phyloP scores from a whole-genome alignment of 768 basidiomycete species.

The Auricularia cornea region DNA sequence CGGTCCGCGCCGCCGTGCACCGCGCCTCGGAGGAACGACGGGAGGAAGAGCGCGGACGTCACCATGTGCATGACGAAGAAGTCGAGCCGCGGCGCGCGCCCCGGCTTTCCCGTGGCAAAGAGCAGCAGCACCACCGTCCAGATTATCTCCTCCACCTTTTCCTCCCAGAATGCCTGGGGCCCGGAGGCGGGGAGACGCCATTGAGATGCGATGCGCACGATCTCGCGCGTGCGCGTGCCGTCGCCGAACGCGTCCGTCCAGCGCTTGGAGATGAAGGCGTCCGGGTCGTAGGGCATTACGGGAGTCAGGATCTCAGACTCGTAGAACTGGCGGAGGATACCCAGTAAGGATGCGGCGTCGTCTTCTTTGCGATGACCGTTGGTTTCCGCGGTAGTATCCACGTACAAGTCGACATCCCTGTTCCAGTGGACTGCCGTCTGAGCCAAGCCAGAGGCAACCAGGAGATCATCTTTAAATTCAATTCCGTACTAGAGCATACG shows the following conservation, averaged over 20 bases:
- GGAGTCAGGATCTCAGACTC: slow-evolving; percentile 42
- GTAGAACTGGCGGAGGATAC: slow-evolving; percentile 43
- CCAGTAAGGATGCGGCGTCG: slow-evolving; percentile 35
- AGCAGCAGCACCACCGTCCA: slow-evolving; percentile 42
- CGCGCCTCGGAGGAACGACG: slow-evolving; percentile 29
- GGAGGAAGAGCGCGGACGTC: slow-evolving; percentile 43
- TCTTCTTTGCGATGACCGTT: slow-evolving; percentile 5
- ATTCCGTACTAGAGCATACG: slow-evolving; percentile 34
- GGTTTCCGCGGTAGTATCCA: background rate
- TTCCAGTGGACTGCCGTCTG: slow-evolving; percentile 38
- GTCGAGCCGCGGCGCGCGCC: slow-evolving; percentile 41
- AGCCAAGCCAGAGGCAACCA: slow-evolving; percentile 33
- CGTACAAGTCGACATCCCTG: background rate
- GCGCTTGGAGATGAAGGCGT: slow-evolving; percentile 33
- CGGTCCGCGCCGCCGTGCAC: slow-evolving; percentile 22
- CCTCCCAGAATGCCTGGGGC: slow-evolving; percentile 18
- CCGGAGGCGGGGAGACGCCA: slow-evolving; percentile 29
- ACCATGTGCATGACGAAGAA: slow-evolving; percentile 56
- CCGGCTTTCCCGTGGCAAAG: slow-evolving; percentile 37
- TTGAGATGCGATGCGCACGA: slow-evolving; percentile 34
- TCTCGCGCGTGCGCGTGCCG: slow-evolving; percentile 33
- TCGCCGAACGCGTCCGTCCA: slow-evolving; percentile 25
- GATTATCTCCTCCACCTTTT: slow-evolving; percentile 41
- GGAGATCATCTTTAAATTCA: slow-evolving; percentile 46
- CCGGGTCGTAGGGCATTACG: slow-evolving; percentile 42